These are phyloP conservation scores for sunflower (Helianthus annuus) DNA, from an alignment of 129 eudicot genomes.

Conservation along the genomic window HanXRQr2.0-SUNRISE NC_035445.2:64057201-64057700, in stretches of 20 bases:
- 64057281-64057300: conserved; percentile 44
- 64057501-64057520: conserved; percentile 66
- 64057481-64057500: conserved; percentile 56
- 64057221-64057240: conserved; percentile 92
- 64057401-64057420: conserved; percentile 56
- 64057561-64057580: background rate
- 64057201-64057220: conserved; percentile 18
- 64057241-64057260: conserved; percentile 68
- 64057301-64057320: conserved; percentile 53
- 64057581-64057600: too few relatives aligned
- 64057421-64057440: conserved; percentile 84
- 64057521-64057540: conserved; percentile 29
- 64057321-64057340: conserved; percentile 49
- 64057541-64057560: background rate
- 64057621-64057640: too few relatives aligned
- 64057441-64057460: conserved; percentile 76
- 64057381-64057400: conserved; percentile 76
- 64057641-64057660: too few relatives aligned
- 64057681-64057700: too few relatives aligned
- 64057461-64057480: conserved; percentile 76
- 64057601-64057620: too few relatives aligned
- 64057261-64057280: conserved; percentile 63
- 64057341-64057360: conserved; percentile 67
- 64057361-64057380: conserved; percentile 82
- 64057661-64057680: too few relatives aligned